These are phyloP conservation scores for Moelleriella libera DNA, from an alignment of 2,329 filamentous ascomycete species.

Conservation along the genomic window DNA sequence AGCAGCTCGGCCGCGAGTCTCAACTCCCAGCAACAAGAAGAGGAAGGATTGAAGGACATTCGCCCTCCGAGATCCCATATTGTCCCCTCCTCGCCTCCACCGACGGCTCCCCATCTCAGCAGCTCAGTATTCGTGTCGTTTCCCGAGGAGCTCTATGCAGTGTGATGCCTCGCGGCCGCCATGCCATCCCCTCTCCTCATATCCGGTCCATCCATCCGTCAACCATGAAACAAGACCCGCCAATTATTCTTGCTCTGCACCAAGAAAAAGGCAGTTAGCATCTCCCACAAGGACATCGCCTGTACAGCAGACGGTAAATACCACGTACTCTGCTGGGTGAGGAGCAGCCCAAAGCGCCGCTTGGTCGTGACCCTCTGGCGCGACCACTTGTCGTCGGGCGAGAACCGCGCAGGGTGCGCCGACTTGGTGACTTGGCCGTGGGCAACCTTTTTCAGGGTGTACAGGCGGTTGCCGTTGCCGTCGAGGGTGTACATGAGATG, in stretches of 20 bases:
- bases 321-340: conserved; percentile 57
- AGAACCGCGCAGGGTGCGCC: conserved; percentile 91
- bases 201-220: not conserved
- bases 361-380: conserved; percentile 90
- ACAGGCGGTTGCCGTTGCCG: conserved; percentile 69
- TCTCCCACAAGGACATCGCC: not conserved
- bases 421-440: conserved; percentile 83
- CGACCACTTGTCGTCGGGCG: conserved; percentile 97
- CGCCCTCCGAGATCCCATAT: too few species aligned
- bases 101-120: too few species aligned
- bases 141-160: too few species aligned
- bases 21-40: too few species aligned
- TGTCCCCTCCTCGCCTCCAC: too few species aligned
- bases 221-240: not conserved
- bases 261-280: not conserved
- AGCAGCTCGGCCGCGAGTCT: too few species aligned
- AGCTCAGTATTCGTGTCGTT: too few species aligned
- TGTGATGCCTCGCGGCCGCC: too few species aligned
- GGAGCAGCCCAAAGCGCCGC: conserved; percentile 77
- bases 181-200: too few species aligned
- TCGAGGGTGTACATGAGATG: conserved; percentile 75
- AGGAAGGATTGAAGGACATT: too few species aligned
- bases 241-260: not conserved
- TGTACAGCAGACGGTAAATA: not conserved
- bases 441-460: conserved; percentile 87